Evolutionary conservation across 192 early-diverging fungal genomes (phyloP).

Genomic region (Umbelopsis sp.): DNA sequence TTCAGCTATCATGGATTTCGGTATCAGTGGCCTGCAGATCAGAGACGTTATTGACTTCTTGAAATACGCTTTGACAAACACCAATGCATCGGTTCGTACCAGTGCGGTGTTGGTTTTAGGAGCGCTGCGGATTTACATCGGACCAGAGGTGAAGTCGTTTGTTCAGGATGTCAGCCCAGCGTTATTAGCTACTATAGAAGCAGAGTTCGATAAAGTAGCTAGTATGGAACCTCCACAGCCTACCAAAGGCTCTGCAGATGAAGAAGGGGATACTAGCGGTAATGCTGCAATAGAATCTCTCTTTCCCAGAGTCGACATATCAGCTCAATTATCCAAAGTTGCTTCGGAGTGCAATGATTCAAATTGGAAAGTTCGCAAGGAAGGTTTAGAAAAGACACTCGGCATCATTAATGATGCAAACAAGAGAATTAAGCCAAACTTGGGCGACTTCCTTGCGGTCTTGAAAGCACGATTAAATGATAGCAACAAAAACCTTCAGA

Average conservation of each 20-base stretch:
- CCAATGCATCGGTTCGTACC: slow-evolving; percentile 79
- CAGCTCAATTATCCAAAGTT: slow-evolving; percentile 58
- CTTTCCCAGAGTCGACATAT: slow-evolving; percentile 87
- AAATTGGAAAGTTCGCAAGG: slow-evolving; percentile 95
- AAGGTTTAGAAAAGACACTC: slow-evolving; percentile 82
- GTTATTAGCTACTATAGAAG: slow-evolving; percentile 81
- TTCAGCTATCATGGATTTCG: slow-evolving; percentile 86
- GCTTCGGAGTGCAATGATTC: slow-evolving; percentile 69
- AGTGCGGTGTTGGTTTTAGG: slow-evolving; percentile 82
- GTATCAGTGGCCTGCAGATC: slow-evolving; percentile 75
- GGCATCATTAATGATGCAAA: slow-evolving; percentile 76
- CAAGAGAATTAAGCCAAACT: slow-evolving; percentile 79
- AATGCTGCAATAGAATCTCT: slow-evolving; percentile 78
- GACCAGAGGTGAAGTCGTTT: slow-evolving; percentile 81
- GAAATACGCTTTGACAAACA: slow-evolving; percentile 80
- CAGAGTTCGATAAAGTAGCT: slow-evolving; percentile 91
- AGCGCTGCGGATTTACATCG: slow-evolving; percentile 79
- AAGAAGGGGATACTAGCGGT: slow-evolving; percentile 9
- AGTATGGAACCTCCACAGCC: slow-evolving; percentile 66
- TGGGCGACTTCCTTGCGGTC: slow-evolving; percentile 77
- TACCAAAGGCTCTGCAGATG: slow-evolving; percentile 46
- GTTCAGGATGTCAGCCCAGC: slow-evolving; percentile 87
- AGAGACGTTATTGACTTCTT: slow-evolving; percentile 83
- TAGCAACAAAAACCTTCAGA: slow-evolving; percentile 88
- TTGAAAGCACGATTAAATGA: slow-evolving; percentile 86